Percentiles rank a stretch among this genome's conserved stretches.
phyloP scores from a whole-genome alignment of 768 basidiomycete species.

The Boletus barrowsii region DNA sequence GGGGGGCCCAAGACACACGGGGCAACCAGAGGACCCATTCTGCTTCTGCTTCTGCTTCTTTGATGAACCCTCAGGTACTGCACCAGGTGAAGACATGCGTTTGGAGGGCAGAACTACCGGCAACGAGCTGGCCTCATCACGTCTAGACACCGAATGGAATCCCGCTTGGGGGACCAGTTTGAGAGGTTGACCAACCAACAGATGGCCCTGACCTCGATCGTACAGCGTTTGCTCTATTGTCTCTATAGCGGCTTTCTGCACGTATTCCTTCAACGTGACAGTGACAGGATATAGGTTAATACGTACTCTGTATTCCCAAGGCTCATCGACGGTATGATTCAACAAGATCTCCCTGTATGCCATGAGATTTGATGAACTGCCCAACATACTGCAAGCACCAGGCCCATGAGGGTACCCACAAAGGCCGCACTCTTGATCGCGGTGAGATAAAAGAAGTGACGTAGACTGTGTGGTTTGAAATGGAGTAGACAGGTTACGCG shows the following conservation, averaged over 20 bases:
- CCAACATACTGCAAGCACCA: constrained; percentile 60
- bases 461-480: constrained; percentile 2
- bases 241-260: constrained; percentile 59
- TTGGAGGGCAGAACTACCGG: constrained; percentile 30
- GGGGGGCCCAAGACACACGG: constrained; percentile 44
- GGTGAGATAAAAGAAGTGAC: constrained; percentile 1
- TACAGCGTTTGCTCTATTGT: constrained; percentile 67
- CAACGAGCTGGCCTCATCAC: neutral
- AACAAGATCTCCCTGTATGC: constrained; percentile 70
- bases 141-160: constrained; percentile 7
- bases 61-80: constrained; percentile 20
- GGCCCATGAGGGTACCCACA: constrained; percentile 54
- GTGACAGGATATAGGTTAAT: constrained; percentile 14
- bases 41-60: constrained; percentile 43
- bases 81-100: constrained; percentile 34
- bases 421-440: constrained; percentile 48
- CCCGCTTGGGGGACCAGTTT: constrained; percentile 44
- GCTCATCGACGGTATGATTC: constrained; percentile 60
- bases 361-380: constrained; percentile 60
- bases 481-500: neutral
- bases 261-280: constrained; percentile 5
- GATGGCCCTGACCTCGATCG: constrained; percentile 49
- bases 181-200: constrained; percentile 65
- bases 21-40: constrained; percentile 32
- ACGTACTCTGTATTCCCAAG: constrained; percentile 59